Base-by-base conservation (phyloP, 345 rosid species). In the Eucalyptus guilfoylei region DNA sequence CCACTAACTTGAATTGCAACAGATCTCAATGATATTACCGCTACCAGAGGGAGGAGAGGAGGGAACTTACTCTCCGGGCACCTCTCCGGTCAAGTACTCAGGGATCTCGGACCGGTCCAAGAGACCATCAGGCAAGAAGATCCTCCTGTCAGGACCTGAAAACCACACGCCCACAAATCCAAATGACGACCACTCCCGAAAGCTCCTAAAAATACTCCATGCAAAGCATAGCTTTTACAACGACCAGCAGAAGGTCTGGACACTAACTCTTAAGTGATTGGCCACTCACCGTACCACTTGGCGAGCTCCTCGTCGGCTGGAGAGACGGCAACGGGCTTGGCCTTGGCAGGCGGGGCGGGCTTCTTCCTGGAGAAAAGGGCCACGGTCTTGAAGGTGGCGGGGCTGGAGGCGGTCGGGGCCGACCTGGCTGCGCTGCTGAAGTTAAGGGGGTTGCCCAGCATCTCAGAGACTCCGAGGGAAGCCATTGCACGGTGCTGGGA, bases 101-200 rank as follows among this genome's bases (percentile, higher is more conserved):
- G 99, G 99, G 90, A 97, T 93, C 93, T 97, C 99, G 85, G 99
- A 95, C 90, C 97, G 91, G 92, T 97, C 99, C 95, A 97, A 89
- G 87, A 97, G 97, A 86, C 99, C 99, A 15, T 96, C 98, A 1
- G 99, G 99, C 92, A 97, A 93, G 97, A 97, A 97, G 85, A 97
- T 95, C 93, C 98, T 97, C 91, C 99, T 94, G 91, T 97, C 99
- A 24, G 99, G 99, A 90, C 99, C 99, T 96, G 94, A 76, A 64
- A 87, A 21, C 32, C 67, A 86, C 30, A 76, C 85, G 85, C 85
- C 47, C 85, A 40, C 47, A 40, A 42, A 76, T 40, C 85, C 85
- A 76, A 40, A 76, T 76, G 30, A 37, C 28, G 16, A 76, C 85
- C 85, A 11, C 30, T 76, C 47, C 9, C 47, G 11, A 40, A 76